Conservation (phyloP, 768 basidiomycete genomes). For the Artomyces pyxidatus region DNA sequence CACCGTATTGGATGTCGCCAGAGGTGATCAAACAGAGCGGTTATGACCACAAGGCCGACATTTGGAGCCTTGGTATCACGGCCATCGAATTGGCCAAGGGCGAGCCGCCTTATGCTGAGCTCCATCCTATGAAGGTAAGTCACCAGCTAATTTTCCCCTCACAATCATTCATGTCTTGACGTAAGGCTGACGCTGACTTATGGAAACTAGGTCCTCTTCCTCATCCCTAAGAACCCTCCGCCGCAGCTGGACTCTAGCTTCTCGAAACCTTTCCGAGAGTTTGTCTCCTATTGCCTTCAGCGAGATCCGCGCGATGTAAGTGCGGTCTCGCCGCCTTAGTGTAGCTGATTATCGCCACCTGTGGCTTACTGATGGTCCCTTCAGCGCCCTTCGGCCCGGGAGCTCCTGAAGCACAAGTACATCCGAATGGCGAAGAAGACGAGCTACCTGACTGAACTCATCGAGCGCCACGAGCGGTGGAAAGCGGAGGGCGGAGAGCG, state of each 20-base stretch:
- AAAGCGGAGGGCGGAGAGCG: conserved; percentile 80
- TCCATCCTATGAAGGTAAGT: conserved; percentile 97
- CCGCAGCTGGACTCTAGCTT: conserved; percentile 87
- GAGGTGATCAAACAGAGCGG: conserved; percentile 99
- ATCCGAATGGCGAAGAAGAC: conserved; percentile 93
- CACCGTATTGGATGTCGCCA: conserved; percentile 99
- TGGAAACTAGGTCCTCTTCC: conserved; percentile 72
- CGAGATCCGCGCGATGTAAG: conserved; percentile 87
- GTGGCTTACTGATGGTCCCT: conserved; percentile 14
- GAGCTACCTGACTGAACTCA: conserved; percentile 88
- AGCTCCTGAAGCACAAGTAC: conserved; percentile 94
- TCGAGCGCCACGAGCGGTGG: conserved; percentile 93
- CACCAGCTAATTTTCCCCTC: neutral
- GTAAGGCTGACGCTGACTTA: neutral
- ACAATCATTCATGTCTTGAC: neutral
- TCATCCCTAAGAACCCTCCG: conserved; percentile 97
- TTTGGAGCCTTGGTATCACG: conserved; percentile 97
- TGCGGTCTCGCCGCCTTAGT: neutral
- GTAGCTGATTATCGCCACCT: neutral
- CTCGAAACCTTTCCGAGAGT: conserved; percentile 89
- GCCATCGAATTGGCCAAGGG: conserved; percentile 96
- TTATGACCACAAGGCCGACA: conserved; percentile 98
- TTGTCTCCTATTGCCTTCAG: conserved; percentile 87
- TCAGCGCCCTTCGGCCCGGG: conserved; percentile 90
- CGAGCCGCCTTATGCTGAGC: conserved; percentile 95